A percentile compares a stretch with the other conserved stretches of the same genome.
Evolutionary conservation across 768 basidiomycete species (phyloP).

Genomic region (Naematelia encephala): DNA sequence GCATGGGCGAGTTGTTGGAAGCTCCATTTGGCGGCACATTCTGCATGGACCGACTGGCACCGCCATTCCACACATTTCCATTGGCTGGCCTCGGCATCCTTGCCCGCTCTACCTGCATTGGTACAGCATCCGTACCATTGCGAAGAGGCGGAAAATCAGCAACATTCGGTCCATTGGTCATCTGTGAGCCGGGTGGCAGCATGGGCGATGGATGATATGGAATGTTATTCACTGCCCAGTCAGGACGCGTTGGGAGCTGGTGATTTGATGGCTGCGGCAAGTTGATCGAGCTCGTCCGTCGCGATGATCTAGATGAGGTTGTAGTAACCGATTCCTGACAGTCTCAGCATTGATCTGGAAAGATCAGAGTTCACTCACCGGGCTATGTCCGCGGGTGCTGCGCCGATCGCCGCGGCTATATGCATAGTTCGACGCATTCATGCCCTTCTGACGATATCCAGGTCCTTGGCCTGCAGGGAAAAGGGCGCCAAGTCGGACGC

Average conservation of each 20-base stretch:
- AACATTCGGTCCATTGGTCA: conserved; percentile 6
- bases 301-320: conserved; percentile 37
- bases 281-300: conserved; percentile 27
- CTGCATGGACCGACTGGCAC: conserved; percentile 4
- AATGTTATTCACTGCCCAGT: conserved; percentile 43
- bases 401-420: conserved; percentile 20
- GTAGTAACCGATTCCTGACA: conserved; percentile 32
- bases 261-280: conserved; percentile 28
- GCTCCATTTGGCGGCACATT: background rate
- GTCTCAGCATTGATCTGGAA: background rate
- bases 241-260: conserved; percentile 38
- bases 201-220: conserved; percentile 40
- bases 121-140: conserved; percentile 27
- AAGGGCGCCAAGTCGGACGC: conserved; percentile 38
- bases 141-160: conserved; percentile 38
- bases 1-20: background rate
- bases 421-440: conserved; percentile 12
- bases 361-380: conserved; percentile 22
- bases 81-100: conserved; percentile 12
- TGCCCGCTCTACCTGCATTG: conserved; percentile 36
- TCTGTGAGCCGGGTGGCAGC: background rate
- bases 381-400: conserved; percentile 36
- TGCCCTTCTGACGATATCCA: conserved; percentile 32
- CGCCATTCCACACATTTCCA: conserved; percentile 36
- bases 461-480: conserved; percentile 28